Evolutionary conservation across 2,329 filamentous ascomycete genomes (phyloP), one percentile per base, ranked within the genome.

Genomic region (Fusarium musae): DNA sequence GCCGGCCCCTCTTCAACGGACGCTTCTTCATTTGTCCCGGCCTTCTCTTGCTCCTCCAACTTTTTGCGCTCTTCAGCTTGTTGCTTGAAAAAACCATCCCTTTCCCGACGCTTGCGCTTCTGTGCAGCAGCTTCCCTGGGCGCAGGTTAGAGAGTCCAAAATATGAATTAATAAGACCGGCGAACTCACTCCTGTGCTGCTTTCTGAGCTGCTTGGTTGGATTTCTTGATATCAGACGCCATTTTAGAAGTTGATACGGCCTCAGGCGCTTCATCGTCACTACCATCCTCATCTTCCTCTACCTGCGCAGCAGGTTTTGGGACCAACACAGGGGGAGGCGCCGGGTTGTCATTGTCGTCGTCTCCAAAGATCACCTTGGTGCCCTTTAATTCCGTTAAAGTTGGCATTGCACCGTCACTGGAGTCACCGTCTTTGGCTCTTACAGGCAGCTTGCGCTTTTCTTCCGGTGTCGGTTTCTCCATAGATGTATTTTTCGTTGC

Each of bases 211-310:
- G 83, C 84, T 67, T 86, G 83, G 2, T 84, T 82, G 6, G 85
- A 84, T 73, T 86, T 83, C 67, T 85, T 83, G 28, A 83, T 81
- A 66, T 86, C 82, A 19, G 82, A 83, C 3, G 87, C 87, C 6
- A 85, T 87, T 53, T 83, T 83, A 17, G 81, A 79, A 3, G 87
- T 87, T 1, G 88, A 90, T n/a, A 90, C 84, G 6, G 87, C 88
- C 79, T 90, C 89, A 13, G 88, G 88, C 0, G 88, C 88, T 53
- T 87, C 88, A 59, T 90, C 87, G 47, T 88, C 87, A 46, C 85
- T 85, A 16, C 84, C 84, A 3, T 82, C 82, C 3, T 82, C 81
- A 6, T 47, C 26, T 21, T 79, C 77, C 3, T 74, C 62, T 21
- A 73, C 72, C 17, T 63, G 59, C 13, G 63, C 68, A 34, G 44